Conservation (phyloP, 805 yeast species). For the Starmera caribaea region DNA sequence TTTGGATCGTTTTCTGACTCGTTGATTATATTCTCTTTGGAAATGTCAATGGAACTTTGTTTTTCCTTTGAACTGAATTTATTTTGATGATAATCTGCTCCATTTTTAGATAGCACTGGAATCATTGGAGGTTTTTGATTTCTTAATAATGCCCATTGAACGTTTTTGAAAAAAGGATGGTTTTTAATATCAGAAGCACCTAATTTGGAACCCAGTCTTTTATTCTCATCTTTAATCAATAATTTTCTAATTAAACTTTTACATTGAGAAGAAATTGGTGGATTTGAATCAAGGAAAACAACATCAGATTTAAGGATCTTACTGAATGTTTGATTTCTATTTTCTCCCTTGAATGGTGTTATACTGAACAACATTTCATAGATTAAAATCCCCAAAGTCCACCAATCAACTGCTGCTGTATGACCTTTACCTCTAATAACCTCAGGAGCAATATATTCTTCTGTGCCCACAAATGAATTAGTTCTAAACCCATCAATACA, state of each 20-base stretch:
- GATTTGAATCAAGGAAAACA: slow-evolving; percentile 59
- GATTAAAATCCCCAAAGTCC: slow-evolving; percentile 92
- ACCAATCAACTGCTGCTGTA: slow-evolving; percentile 98
- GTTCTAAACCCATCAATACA: slow-evolving; percentile 96
- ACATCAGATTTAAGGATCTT: slow-evolving; percentile 81
- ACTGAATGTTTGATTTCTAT: slow-evolving; percentile 82
- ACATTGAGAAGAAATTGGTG: slow-evolving; percentile 62
- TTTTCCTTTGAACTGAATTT: slow-evolving; percentile 7
- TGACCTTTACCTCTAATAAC: slow-evolving; percentile 96
- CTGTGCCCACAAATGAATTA: slow-evolving; percentile 97
- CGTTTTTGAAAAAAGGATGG: slow-evolving; percentile 83
- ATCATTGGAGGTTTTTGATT: slow-evolving; percentile 94
- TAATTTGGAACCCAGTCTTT: slow-evolving; percentile 80
- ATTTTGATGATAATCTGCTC: slow-evolving; percentile 37
- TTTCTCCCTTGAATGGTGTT: slow-evolving; percentile 92
- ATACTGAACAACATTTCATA: slow-evolving; percentile 95
- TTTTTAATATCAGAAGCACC: slow-evolving; percentile 94
- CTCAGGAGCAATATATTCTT: slow-evolving; percentile 97
- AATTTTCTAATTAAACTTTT: slow-evolving; percentile 72
- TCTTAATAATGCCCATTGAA: slow-evolving; percentile 92
- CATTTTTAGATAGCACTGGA: slow-evolving; percentile 58
- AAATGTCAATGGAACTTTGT: slow-evolving; percentile 18
- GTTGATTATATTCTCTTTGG: slow-evolving; percentile 18
- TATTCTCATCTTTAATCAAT: slow-evolving; percentile 79
- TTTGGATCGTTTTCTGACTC: slow-evolving; percentile 27